Percentiles rank a stretch among this genome's conserved stretches.
Conservation (phyloP, 768 basidiomycete species). For the Phylloporus sp. region DNA sequence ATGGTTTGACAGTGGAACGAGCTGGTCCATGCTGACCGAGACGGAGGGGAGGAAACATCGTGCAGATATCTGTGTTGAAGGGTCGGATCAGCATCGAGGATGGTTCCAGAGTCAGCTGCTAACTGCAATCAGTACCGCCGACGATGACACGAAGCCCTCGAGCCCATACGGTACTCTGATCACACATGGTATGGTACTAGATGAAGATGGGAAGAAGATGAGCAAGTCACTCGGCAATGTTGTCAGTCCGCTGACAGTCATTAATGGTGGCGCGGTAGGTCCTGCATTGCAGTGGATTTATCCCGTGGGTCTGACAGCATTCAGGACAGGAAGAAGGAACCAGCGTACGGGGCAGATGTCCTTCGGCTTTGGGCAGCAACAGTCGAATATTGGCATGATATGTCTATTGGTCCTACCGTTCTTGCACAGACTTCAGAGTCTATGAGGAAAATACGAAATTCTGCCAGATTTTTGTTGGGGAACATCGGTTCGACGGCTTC, state of each 20-base stretch:
- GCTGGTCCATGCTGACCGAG: slow-evolving; percentile 74
- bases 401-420: slow-evolving; percentile 74
- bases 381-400: slow-evolving; percentile 85
- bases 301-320: neutral
- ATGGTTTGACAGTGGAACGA: slow-evolving; percentile 97
- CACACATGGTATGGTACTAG: slow-evolving; percentile 96
- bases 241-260: slow-evolving; percentile 74
- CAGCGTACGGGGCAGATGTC: slow-evolving; percentile 81
- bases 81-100: slow-evolving; percentile 95
- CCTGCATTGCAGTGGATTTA: neutral
- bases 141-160: slow-evolving; percentile 12
- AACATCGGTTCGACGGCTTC: slow-evolving; percentile 46
- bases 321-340: slow-evolving; percentile 64
- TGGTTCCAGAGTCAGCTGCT: slow-evolving; percentile 98
- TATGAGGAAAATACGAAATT: slow-evolving; percentile 80
- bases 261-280: slow-evolving; percentile 71
- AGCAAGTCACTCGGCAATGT: slow-evolving; percentile 96
- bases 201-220: slow-evolving; percentile 88
- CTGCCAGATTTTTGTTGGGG: slow-evolving; percentile 80
- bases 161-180: slow-evolving; percentile 75
- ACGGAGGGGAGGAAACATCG: slow-evolving; percentile 38
- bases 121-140: slow-evolving; percentile 56
- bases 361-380: slow-evolving; percentile 90
- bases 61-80: slow-evolving; percentile 90
- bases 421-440: slow-evolving; percentile 72